phyloP scores from a whole-genome alignment of 2,329 filamentous ascomycete species.

The Claviceps pusilla region DNA sequence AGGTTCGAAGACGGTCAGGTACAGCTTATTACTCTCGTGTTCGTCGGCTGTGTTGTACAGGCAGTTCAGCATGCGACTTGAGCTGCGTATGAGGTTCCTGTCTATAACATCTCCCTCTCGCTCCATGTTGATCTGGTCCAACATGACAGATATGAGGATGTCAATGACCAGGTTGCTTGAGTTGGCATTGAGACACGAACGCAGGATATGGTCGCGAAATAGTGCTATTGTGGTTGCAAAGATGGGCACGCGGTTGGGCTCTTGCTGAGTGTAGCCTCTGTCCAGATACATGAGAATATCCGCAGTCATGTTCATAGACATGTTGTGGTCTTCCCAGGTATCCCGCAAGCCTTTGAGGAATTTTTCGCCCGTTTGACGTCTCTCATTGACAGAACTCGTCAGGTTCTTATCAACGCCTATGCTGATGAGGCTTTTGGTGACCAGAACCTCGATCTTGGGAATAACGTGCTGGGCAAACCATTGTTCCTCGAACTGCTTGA shows the following conservation, averaged over 20 bases:
- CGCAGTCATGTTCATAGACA: constrained; percentile 90
- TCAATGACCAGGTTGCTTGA: constrained; percentile 45
- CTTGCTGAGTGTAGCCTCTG: constrained; percentile 56
- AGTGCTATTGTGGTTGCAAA: constrained; percentile 74
- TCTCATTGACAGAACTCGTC: constrained; percentile 58
- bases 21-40: constrained; percentile 64
- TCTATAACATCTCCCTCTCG: constrained; percentile 81
- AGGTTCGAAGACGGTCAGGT: constrained; percentile 68
- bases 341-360: constrained; percentile 64
- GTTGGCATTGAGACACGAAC: constrained; percentile 35
- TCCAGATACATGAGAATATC: constrained; percentile 98
- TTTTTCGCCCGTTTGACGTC: constrained; percentile 63
- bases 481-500: constrained; percentile 64
- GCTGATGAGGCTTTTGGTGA: constrained; percentile 51
- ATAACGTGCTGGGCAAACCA: constrained; percentile 69
- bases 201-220: constrained; percentile 75
- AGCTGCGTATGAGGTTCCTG: constrained; percentile 64
- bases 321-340: constrained; percentile 78
- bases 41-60: constrained; percentile 73
- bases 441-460: constrained; percentile 51
- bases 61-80: constrained; percentile 76
- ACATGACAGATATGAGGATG: constrained; percentile 64
- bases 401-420: constrained; percentile 41
- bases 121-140: constrained; percentile 89
- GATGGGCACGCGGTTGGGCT: constrained; percentile 57